phyloP scores from a whole-genome alignment of 225 moss, liverwort and hornwort genomes.

The Lunularia cruciata region DNA sequence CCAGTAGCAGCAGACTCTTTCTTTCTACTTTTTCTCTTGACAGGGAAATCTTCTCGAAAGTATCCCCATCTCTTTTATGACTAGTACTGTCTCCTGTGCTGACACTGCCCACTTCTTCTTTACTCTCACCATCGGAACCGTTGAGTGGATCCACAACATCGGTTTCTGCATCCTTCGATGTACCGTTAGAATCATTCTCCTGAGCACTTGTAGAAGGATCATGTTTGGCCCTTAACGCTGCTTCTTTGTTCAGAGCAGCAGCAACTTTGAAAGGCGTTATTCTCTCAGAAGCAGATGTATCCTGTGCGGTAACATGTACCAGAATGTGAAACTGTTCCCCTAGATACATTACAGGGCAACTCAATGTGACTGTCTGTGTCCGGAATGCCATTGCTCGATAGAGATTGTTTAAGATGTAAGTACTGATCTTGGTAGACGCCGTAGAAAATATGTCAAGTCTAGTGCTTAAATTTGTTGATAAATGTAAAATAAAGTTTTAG shows the following conservation, averaged over 20 bases:
- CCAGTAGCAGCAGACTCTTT: constrained; percentile 60
- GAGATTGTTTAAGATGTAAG: too few relatives aligned
- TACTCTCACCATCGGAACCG: constrained; percentile 8
- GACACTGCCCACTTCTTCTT: constrained; percentile 4
- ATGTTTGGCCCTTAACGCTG: constrained; percentile 29
- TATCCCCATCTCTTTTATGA: background rate
- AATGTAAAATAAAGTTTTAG: too few relatives aligned
- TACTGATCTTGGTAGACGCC: too few relatives aligned
- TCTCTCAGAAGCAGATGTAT: constrained; percentile 50
- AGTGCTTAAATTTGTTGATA: too few relatives aligned
- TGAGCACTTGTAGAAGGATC: background rate
- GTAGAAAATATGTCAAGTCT: too few relatives aligned
- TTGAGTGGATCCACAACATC: constrained; percentile 5
- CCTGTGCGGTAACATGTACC: constrained; percentile 66
- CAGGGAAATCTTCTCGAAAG: constrained; percentile 19
- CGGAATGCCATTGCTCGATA: too few relatives aligned
- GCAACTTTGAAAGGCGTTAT: constrained; percentile 90
- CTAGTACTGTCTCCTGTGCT: background rate
- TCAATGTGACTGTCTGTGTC: too few relatives aligned
- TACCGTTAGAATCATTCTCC: background rate
- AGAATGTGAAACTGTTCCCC: constrained; percentile 95
- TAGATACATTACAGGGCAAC: constrained; percentile 41
- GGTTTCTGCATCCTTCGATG: background rate
- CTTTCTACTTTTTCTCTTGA: constrained; percentile 54
- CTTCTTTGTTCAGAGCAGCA: constrained; percentile 58